A percentile compares a stretch with the other conserved stretches of the same genome.
phyloP scores from a whole-genome alignment of 148 eudicot genomes.

The Chenopodium album region DNA sequence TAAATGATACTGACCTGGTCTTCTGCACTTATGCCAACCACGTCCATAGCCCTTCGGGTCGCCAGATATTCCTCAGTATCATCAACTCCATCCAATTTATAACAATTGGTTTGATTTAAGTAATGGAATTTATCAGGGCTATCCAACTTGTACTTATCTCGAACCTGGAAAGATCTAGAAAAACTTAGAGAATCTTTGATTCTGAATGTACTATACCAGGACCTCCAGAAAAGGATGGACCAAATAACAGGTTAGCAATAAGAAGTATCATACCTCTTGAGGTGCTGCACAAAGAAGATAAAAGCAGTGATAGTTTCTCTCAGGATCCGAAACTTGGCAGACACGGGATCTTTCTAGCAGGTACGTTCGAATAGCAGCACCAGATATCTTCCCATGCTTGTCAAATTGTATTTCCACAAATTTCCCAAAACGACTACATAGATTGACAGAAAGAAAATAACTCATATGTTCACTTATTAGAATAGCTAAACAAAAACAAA shows the following conservation, averaged over 20 bases:
- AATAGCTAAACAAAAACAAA: background rate
- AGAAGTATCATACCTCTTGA: constrained; percentile 57
- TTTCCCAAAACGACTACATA: constrained; percentile 91
- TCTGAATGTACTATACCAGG: constrained; percentile 1
- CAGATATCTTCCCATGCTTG: constrained; percentile 88
- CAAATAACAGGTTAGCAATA: background rate
- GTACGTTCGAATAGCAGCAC: constrained; percentile 94
- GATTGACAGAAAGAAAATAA: constrained; percentile 17
- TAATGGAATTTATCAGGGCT: constrained; percentile 73
- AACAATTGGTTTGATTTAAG: constrained; percentile 87
- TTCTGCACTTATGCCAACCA: constrained; percentile 87
- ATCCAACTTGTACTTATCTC: constrained; percentile 78
- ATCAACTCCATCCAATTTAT: constrained; percentile 69
- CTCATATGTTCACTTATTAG: constrained; percentile 18
- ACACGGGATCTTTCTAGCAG: constrained; percentile 98
- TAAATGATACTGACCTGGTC: constrained; percentile 63
- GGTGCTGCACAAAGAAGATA: constrained; percentile 94
- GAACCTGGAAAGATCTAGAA: constrained; percentile 49
- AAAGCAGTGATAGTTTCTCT: constrained; percentile 95
- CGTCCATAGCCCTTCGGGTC: constrained; percentile 95
- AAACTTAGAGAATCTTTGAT: constrained; percentile 16
- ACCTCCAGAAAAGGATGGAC: background rate
- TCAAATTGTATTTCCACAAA: constrained; percentile 98
- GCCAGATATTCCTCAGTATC: constrained; percentile 92
- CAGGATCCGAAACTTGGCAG: constrained; percentile 95